Conservation (phyloP, 2,329 filamentous ascomycete species). For the Arthrobotrys entomopaga region DNA sequence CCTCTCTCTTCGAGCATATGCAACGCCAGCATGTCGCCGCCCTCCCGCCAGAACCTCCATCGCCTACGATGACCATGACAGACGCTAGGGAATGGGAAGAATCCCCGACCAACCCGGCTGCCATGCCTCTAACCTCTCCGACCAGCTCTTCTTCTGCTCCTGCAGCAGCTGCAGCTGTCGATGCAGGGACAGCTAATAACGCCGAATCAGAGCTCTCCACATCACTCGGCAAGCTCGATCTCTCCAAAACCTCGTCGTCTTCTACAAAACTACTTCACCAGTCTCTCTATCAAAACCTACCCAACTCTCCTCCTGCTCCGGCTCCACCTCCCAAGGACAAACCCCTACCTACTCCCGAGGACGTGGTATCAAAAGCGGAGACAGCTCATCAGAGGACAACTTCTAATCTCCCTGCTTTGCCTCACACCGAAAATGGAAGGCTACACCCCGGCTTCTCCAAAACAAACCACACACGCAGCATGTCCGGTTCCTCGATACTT, state of each 20-base stretch:
- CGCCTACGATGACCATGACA: slow-evolving; percentile 23
- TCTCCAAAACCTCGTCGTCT: slow-evolving; percentile 12
- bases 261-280: slow-evolving; percentile 25
- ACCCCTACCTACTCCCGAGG: slow-evolving; percentile 55
- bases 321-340: slow-evolving; percentile 56
- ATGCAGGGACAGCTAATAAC: slow-evolving; percentile 25
- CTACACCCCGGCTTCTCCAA: slow-evolving; percentile 56
- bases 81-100: slow-evolving; percentile 32
- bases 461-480: slow-evolving; percentile 53
- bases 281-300: slow-evolving; percentile 35
- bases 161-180: background rate
- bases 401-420: slow-evolving; percentile 39
- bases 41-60: slow-evolving; percentile 29
- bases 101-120: slow-evolving; percentile 46
- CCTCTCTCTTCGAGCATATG: background rate
- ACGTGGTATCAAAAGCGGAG: slow-evolving; percentile 57
- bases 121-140: slow-evolving; percentile 15
- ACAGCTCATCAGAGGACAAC: slow-evolving; percentile 34
- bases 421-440: slow-evolving; percentile 46
- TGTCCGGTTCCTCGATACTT: slow-evolving; percentile 61
- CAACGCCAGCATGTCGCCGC: slow-evolving; percentile 18
- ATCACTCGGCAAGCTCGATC: slow-evolving; percentile 46
- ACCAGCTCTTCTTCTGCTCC: slow-evolving; percentile 22
- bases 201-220: slow-evolving; percentile 53
- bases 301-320: slow-evolving; percentile 57